Evolutionary conservation across 805 yeast species (phyloP).

Genomic region (Starmera dryadoides): DNA sequence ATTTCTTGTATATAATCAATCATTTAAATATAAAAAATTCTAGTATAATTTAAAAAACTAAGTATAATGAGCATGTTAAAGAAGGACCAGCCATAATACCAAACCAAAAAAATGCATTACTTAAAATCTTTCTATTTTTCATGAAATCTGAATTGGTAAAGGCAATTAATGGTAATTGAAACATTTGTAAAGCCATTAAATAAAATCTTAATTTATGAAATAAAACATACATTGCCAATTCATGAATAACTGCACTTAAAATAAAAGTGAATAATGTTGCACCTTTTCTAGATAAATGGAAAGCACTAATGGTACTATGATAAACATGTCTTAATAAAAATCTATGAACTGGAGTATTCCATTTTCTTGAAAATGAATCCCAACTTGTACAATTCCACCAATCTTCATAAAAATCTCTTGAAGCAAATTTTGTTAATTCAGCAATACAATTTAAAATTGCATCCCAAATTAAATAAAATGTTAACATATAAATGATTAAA

Average conservation of each 20-base stretch:
- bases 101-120: constrained; percentile 83
- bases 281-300: constrained; percentile 51
- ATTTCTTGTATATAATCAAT: neutral
- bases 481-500: constrained; percentile 63
- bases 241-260: constrained; percentile 80
- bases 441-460: constrained; percentile 85
- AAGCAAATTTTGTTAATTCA: constrained; percentile 80
- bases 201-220: constrained; percentile 79
- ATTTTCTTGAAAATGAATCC: constrained; percentile 87
- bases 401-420: constrained; percentile 87
- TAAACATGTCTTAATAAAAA: constrained; percentile 90
- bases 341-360: constrained; percentile 93
- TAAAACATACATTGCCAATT: constrained; percentile 84
- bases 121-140: constrained; percentile 49
- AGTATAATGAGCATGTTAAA: constrained; percentile 73
- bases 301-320: constrained; percentile 77
- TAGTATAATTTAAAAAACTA: constrained; percentile 46
- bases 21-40: neutral
- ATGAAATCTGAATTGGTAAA: constrained; percentile 54
- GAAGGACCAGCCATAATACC: constrained; percentile 91
- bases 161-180: constrained; percentile 74
- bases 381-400: constrained; percentile 98
- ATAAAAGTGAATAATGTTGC: constrained; percentile 79
- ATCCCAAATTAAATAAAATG: constrained; percentile 93
- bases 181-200: constrained; percentile 73